These are phyloP conservation scores for Coemansia sp. DNA, from an alignment of 192 early-diverging fungal genomes.

Conservation along the genomic window DNA sequence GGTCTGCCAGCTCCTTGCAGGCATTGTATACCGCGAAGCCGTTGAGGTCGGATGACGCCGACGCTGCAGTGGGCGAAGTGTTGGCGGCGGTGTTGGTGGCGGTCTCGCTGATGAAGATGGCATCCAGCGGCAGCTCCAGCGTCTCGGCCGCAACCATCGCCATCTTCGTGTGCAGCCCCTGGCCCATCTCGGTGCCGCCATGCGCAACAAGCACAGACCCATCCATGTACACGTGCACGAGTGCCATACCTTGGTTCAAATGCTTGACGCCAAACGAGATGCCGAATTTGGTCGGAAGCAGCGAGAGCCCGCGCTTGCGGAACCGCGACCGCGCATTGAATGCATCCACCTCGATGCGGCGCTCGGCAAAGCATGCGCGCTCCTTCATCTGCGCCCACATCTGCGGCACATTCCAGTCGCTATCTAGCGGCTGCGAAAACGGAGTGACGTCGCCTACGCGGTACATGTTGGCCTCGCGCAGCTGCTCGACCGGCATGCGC, in stretches of 20 bases:
- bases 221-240: constrained; percentile 84
- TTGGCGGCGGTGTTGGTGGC: constrained; percentile 77
- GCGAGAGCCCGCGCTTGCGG: constrained; percentile 75
- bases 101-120: constrained; percentile 71
- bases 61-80: constrained; percentile 77
- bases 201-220: constrained; percentile 80
- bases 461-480: constrained; percentile 75
- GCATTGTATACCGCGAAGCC: constrained; percentile 79
- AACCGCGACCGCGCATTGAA: constrained; percentile 71
- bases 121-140: constrained; percentile 65
- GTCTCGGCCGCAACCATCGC: constrained; percentile 80
- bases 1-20: constrained; percentile 68
- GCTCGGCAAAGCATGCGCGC: constrained; percentile 54
- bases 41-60: constrained; percentile 77
- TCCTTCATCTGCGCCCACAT: constrained; percentile 68
- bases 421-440: constrained; percentile 62
- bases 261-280: constrained; percentile 72
- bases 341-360: constrained; percentile 59
- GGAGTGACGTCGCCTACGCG: constrained; percentile 66
- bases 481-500: constrained; percentile 58
- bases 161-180: constrained; percentile 90
- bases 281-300: constrained; percentile 84
- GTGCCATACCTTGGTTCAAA: constrained; percentile 80
- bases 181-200: constrained; percentile 91
- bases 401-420: constrained; percentile 68